Conservation (phyloP, 805 yeast genomes). For the Saccharomycopsis sp. region DNA sequence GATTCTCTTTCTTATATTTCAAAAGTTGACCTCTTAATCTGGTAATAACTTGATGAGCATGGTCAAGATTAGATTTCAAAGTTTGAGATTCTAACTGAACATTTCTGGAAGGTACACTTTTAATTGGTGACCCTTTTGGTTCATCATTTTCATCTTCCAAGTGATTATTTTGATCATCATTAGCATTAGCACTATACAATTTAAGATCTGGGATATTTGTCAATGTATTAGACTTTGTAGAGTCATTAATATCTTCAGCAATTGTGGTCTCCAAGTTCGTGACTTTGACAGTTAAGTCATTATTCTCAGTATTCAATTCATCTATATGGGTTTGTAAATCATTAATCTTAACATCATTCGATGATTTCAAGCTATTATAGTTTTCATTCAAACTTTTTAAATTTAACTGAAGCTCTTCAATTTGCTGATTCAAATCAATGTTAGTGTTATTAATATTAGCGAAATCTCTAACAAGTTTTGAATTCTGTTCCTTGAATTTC, state of each 20-base stretch:
- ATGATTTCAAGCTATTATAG: slow-evolving; percentile 30
- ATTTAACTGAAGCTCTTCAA: slow-evolving; percentile 40
- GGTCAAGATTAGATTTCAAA: slow-evolving; percentile 53
- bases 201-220: slow-evolving; percentile 23
- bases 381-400: slow-evolving; percentile 36
- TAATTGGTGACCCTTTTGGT: slow-evolving; percentile 32
- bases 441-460: slow-evolving; percentile 33
- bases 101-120: slow-evolving; percentile 34
- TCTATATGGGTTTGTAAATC: slow-evolving; percentile 46
- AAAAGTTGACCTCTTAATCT: slow-evolving; percentile 46
- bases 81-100: slow-evolving; percentile 58
- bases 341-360: slow-evolving; percentile 36
- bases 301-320: slow-evolving; percentile 65
- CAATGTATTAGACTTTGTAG: slow-evolving; percentile 17
- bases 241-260: background rate
- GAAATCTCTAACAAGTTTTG: slow-evolving; percentile 34
- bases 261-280: slow-evolving; percentile 8
- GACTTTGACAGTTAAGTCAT: slow-evolving; percentile 41
- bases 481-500: slow-evolving; percentile 36
- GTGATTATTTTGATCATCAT: slow-evolving; percentile 2
- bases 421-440: slow-evolving; percentile 36
- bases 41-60: slow-evolving; percentile 57
- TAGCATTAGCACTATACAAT: slow-evolving; percentile 21
- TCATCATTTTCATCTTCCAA: slow-evolving; percentile 29
- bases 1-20: slow-evolving; percentile 27